Conservation (phyloP, 2,329 filamentous ascomycete species). For the Xylaria sp. region DNA sequence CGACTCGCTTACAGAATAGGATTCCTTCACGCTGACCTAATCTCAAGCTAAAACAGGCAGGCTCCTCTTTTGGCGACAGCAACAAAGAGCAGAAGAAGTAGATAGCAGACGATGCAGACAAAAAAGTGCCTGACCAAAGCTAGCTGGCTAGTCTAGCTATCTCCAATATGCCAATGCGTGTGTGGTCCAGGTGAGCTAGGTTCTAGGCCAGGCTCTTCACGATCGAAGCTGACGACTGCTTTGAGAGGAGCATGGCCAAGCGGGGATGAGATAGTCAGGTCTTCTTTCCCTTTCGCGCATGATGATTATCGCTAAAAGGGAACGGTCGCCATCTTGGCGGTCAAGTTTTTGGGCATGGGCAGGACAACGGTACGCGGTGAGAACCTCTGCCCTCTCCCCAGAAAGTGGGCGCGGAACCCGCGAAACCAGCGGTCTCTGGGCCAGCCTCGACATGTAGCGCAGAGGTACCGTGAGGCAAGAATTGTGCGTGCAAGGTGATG, state of each 20-base stretch:
- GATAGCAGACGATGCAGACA: conserved; percentile 5
- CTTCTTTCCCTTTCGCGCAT: conserved; percentile 42
- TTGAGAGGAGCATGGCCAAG: conserved; percentile 34
- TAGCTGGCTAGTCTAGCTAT: conserved; percentile 1
- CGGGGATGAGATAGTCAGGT: conserved; percentile 43
- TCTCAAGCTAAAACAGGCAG: conserved; percentile 2
- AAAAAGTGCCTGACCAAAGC: conserved; percentile 8
- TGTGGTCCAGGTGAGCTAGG: conserved; percentile 31
- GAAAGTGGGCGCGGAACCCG: conserved; percentile 25
- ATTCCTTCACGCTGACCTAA: conserved; percentile 17
- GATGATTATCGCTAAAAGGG: conserved; percentile 46
- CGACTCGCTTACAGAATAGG: conserved; percentile 9
- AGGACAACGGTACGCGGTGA: conserved; percentile 43
- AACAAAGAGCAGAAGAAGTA: conserved; percentile 17
- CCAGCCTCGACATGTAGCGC: conserved; percentile 41
- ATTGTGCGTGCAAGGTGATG: conserved; percentile 31
- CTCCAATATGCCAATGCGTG: conserved; percentile 19
- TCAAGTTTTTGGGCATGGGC: conserved; percentile 22
- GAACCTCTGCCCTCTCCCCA: conserved; percentile 36
- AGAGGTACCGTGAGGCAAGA: conserved; percentile 37
- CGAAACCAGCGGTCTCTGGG: conserved; percentile 28
- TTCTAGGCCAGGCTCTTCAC: conserved; percentile 38
- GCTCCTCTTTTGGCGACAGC: conserved; percentile 5
- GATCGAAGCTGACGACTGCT: conserved; percentile 31
- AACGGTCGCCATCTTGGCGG: conserved; percentile 49